Evolutionary conservation across 768 basidiomycete genomes (phyloP).

Genomic region (Cyclocybe aegerita): DNA sequence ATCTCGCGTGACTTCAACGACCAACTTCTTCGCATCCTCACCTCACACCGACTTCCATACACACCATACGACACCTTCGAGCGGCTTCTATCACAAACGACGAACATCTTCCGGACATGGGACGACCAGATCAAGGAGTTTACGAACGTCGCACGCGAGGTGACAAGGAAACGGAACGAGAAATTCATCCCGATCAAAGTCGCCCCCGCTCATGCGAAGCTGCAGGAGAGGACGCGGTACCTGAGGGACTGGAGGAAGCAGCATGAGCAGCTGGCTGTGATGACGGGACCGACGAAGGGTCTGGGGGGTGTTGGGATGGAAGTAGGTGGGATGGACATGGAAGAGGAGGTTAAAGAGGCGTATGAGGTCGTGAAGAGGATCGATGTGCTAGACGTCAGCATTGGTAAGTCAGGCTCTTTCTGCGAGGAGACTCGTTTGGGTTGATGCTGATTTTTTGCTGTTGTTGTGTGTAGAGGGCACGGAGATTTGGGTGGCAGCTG

Average conservation of each 20-base stretch:
- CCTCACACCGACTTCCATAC: constrained; percentile 88
- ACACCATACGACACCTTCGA: constrained; percentile 96
- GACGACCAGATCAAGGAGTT: constrained; percentile 91
- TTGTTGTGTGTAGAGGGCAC: constrained; percentile 69
- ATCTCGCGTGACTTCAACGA: constrained; percentile 98
- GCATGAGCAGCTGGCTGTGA: constrained; percentile 95
- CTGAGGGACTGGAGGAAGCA: constrained; percentile 92
- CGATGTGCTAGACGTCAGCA: constrained; percentile 92
- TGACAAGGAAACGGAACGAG: constrained; percentile 85
- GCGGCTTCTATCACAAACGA: constrained; percentile 71
- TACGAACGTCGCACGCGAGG: constrained; percentile 89
- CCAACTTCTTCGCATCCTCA: constrained; percentile 86
- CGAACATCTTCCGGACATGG: constrained; percentile 83
- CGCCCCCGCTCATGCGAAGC: constrained; percentile 82
- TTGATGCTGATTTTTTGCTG: not conserved
- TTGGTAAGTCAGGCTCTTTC: constrained; percentile 51
- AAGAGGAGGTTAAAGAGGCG: constrained; percentile 93
- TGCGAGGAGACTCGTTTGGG: not conserved
- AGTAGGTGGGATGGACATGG: constrained; percentile 94
- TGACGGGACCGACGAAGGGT: constrained; percentile 94
- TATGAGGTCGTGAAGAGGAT: constrained; percentile 98
- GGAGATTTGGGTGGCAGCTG: constrained; percentile 96
- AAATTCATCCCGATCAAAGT: constrained; percentile 98
- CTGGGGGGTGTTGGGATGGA: constrained; percentile 68
- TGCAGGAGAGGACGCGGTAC: constrained; percentile 87